Percentiles rank a stretch among this genome's conserved stretches.
Conservation (phyloP, 805 yeast genomes). For the Metschnikowia vanudenii region DNA sequence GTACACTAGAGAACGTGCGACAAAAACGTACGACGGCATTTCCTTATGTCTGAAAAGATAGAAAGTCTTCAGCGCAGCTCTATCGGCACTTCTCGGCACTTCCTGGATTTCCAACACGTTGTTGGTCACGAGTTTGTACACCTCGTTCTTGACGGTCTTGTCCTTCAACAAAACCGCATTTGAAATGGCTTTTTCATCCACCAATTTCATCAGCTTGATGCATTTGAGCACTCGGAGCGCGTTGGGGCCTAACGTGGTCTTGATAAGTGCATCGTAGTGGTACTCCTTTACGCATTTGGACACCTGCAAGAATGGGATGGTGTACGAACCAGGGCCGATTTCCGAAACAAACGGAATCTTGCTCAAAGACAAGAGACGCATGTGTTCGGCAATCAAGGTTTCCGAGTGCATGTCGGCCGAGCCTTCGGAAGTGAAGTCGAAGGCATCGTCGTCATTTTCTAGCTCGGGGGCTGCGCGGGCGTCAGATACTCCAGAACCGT, state of each 20-base stretch:
- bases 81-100: conserved; percentile 85
- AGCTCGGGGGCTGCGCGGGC: conserved; percentile 22
- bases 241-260: conserved; percentile 61
- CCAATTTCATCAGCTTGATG: conserved; percentile 63
- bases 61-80: conserved; percentile 87
- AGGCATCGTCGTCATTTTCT: conserved; percentile 19
- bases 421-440: conserved; percentile 1
- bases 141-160: conserved; percentile 67
- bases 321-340: conserved; percentile 52
- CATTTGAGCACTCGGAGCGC: conserved; percentile 77
- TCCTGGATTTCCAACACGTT: conserved; percentile 88
- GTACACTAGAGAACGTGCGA: conserved; percentile 45
- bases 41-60: conserved; percentile 72
- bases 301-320: conserved; percentile 60
- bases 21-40: conserved; percentile 29
- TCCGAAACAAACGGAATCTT: conserved; percentile 60
- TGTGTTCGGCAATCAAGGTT: conserved; percentile 56
- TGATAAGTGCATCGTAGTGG: conserved; percentile 56
- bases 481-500: conserved; percentile 10
- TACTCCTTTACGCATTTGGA: conserved; percentile 45
- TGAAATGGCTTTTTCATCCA: conserved; percentile 82
- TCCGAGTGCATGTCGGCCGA: conserved; percentile 17
- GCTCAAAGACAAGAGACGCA: conserved; percentile 58
- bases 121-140: conserved; percentile 62
- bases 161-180: conserved; percentile 76